Evolutionary conservation across 352 stramenopile genomes (phyloP), one percentile per base, ranked within the genome.

Genomic region (Phytophthora fragariae): DNA sequence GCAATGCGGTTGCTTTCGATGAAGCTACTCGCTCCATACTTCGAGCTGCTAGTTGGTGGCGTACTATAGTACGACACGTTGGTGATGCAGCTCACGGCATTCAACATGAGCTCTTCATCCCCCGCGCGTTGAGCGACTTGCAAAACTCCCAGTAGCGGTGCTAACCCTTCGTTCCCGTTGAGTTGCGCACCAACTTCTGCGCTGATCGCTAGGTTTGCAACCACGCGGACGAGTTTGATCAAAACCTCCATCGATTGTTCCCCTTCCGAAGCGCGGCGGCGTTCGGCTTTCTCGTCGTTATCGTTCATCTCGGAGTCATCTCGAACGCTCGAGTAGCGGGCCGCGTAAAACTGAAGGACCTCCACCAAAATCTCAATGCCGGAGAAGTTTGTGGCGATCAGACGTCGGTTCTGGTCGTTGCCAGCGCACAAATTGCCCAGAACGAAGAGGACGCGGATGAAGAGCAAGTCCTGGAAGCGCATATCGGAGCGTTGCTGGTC

Each of bases 101-200:
- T 97, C 53, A 97, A 81, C 81, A 93, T 89, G 31, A 97, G 85
- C 57, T 97, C 91, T 78, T 97, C 90, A 50, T 94, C 75, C 12
- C 58, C 65, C 11, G 35, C 52, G 5, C 52, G 50, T 35, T 84
- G 74, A 14, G 80, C 62, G 14, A 71, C 52, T 44, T 85, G 73
- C 31, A 95, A 68, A 10, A 91, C 68, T 5, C 83, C 75, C 3
- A 93, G 55, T 11, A 94, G 49, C 0, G 75, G 49, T 8, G 68
- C 65, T 17, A 96, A 58, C 0, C 71, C 63, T 12, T 80, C 59
- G 10, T 55, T 60, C 4, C 24, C 56, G 62, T 91, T 92, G 7
- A 96, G 35, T 4, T 59, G 24, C 12, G 70, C 65, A 4, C 82
- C 89, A 1, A 94, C 81, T 0, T 92, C 81, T 0, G 83, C 78